Percentiles rank a stretch among this genome's conserved stretches.
Evolutionary conservation across 78 protist genomes (phyloP).

Genomic region (Dictyostelium citrinum): DNA sequence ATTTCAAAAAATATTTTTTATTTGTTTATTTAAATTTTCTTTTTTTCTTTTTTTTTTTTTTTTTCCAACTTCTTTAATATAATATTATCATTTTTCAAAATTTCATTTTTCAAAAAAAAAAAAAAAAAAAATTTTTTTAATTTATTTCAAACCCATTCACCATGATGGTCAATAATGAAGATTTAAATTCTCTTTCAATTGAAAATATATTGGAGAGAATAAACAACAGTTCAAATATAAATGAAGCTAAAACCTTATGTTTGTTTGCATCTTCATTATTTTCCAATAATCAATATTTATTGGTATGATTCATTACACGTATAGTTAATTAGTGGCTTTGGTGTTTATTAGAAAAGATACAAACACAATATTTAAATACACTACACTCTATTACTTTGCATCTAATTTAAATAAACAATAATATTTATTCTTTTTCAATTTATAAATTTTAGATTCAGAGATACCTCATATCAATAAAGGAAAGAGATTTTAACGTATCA

Average conservation of each 20-base stretch:
- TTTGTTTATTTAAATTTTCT: too few species aligned
- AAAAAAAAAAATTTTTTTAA: too few species aligned
- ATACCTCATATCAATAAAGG: slow-evolving; percentile 14
- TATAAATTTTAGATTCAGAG: not conserved
- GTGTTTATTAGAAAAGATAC: too few species aligned
- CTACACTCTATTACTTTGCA: too few species aligned
- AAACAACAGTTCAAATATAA: not conserved
- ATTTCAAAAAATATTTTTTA: too few species aligned
- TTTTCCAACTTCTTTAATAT: too few species aligned
- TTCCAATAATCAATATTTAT: not conserved
- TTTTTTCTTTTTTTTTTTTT: too few species aligned
- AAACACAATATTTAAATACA: too few species aligned
- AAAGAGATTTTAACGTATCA: slow-evolving; percentile 9
- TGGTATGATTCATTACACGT: too few species aligned
- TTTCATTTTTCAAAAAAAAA: too few species aligned
- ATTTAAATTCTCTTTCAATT: not conserved
- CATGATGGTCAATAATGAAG: not conserved
- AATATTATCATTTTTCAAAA: too few species aligned
- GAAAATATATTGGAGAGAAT: not conserved
- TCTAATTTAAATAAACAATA: not conserved
- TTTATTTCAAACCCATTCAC: not conserved
- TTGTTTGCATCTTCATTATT: slow-evolving; percentile 21
- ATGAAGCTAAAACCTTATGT: slow-evolving; percentile 27
- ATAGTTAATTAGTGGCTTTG: too few species aligned
- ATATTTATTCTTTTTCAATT: not conserved